phyloP scores from a whole-genome alignment of 1,284 basidiomycete genomes.

The Ustilago shanxiensis region DNA sequence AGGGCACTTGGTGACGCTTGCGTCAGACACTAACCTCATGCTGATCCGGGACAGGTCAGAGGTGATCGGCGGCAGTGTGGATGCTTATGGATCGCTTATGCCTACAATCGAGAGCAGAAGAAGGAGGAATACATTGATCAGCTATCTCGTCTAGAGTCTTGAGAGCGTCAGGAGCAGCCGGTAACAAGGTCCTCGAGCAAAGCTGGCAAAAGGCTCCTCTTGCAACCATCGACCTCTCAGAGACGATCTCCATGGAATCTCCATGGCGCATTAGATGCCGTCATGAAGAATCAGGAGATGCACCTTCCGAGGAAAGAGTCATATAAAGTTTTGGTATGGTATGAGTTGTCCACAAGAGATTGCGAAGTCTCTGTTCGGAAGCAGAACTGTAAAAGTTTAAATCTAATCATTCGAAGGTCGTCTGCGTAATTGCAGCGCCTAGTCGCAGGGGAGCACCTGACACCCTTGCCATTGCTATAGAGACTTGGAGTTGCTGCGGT shows the following conservation, averaged over 20 bases:
- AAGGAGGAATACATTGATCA: slow-evolving; percentile 3
- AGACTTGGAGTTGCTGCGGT: background rate
- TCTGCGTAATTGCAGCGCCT: background rate
- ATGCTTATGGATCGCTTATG: no score
- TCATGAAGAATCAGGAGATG: background rate
- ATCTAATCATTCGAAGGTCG: slow-evolving; percentile 38
- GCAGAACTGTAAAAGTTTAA: slow-evolving; percentile 56
- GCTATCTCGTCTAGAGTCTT: background rate
- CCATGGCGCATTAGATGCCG: no score
- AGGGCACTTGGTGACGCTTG: background rate
- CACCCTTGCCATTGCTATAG: background rate
- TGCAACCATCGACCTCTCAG: slow-evolving; percentile 23
- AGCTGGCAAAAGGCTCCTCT: slow-evolving; percentile 2
- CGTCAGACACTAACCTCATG: slow-evolving; percentile 22
- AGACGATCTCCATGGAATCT: background rate
- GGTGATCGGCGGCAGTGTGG: no score
- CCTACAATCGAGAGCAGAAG: background rate
- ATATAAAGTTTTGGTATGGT: slow-evolving; percentile 54
- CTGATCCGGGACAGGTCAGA: background rate
- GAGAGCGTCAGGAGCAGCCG: background rate
- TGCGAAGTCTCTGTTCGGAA: slow-evolving; percentile 61
- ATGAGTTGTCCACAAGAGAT: slow-evolving; percentile 59
- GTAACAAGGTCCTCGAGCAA: background rate
- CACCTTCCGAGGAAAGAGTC: slow-evolving; percentile 16
- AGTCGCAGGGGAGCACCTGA: background rate